Base-by-base conservation (phyloP, 1,139 yeast genomes). In the Yamadazyma dendronema region DNA sequence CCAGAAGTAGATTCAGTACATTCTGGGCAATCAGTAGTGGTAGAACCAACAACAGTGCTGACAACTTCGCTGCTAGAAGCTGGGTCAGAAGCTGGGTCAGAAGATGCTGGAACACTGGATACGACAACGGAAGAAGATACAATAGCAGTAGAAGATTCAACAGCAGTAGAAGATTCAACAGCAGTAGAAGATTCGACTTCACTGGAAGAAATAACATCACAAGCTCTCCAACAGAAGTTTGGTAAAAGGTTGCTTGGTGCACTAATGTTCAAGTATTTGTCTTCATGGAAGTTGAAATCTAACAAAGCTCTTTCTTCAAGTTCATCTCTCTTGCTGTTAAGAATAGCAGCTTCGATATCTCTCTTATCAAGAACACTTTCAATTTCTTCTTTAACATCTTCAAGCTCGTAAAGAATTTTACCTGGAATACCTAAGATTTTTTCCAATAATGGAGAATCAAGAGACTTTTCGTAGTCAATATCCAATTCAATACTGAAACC, bases 141-240 rank as follows among this genome's bases (percentile, higher is more conserved):
- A 4, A 36, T 3, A 24, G 38, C 30, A 28, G 43, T 9, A n/a
- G 47, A 27, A 22, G 35, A 33, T 19, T 40, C 30, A 27, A 31
- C 11, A 15, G 47, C 17, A 15, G 48, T 19, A 23, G 40, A 21
- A 28, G 35, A 17, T n/a, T 31, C 12, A 28, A 23, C 30, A 23
- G 38, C 34, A 28, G 44, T 7, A 30, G 26, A 17, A 7, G 31
- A 29, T 15, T 45, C 17, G 17, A 46, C 21, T 13, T 42, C 37
- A 28, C 40, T 15, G 17, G 46, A 36, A 23, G 43, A 34, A 6
- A 6, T 6, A n/a, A n/a, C 28, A 13, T 28, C 38, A 44, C 52
- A 48, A 17, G 43, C 49, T 21, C 27, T 32, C 65, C 65, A 59
- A 48, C 63, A 56, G 54, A 54, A 59, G 59, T 57, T 59, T 45